Conservation (phyloP, 805 yeast species). For the Metschnikowia dekortorum region DNA sequence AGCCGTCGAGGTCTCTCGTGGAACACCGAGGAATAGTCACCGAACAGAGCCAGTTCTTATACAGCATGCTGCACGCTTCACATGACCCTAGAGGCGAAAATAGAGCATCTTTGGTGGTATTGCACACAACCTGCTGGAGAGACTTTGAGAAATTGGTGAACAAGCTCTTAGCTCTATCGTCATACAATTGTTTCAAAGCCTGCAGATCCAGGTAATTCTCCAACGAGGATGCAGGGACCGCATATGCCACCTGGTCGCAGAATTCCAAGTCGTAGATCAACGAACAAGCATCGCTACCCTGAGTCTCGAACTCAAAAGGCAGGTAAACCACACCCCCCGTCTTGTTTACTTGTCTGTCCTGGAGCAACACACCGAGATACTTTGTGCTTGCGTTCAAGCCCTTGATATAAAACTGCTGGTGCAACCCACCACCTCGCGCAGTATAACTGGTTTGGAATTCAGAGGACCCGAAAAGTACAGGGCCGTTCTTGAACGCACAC, state of each 20-base stretch:
- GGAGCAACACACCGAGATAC: slow-evolving; percentile 63
- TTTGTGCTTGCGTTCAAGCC: slow-evolving; percentile 57
- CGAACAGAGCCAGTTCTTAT: slow-evolving; percentile 85
- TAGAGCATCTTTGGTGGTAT: slow-evolving; percentile 55
- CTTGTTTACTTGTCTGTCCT: slow-evolving; percentile 31
- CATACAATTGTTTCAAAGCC: slow-evolving; percentile 45
- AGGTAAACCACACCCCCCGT: slow-evolving; percentile 63
- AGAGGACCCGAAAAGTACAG: slow-evolving; percentile 25
- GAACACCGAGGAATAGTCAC: slow-evolving; percentile 86
- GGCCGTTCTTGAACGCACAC: slow-evolving; percentile 66
- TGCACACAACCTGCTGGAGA: slow-evolving; percentile 72
- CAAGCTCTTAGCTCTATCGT: slow-evolving; percentile 50
- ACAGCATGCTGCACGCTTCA: slow-evolving; percentile 63
- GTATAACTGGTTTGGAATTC: slow-evolving; percentile 36
- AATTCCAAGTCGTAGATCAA: slow-evolving; percentile 70
- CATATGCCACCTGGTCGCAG: slow-evolving; percentile 78
- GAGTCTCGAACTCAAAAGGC: slow-evolving; percentile 54
- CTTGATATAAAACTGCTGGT: slow-evolving; percentile 58
- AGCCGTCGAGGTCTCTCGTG: slow-evolving; percentile 43
- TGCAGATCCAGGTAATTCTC: slow-evolving; percentile 6
- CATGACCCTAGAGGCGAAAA: slow-evolving; percentile 77
- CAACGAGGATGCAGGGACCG: slow-evolving; percentile 58
- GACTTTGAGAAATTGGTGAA: slow-evolving; percentile 72
- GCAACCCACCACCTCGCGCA: slow-evolving; percentile 42
- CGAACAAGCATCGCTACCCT: slow-evolving; percentile 57